phyloP scores from a whole-genome alignment of 306 rosid genomes.

The Fragaria vesca region DNA sequence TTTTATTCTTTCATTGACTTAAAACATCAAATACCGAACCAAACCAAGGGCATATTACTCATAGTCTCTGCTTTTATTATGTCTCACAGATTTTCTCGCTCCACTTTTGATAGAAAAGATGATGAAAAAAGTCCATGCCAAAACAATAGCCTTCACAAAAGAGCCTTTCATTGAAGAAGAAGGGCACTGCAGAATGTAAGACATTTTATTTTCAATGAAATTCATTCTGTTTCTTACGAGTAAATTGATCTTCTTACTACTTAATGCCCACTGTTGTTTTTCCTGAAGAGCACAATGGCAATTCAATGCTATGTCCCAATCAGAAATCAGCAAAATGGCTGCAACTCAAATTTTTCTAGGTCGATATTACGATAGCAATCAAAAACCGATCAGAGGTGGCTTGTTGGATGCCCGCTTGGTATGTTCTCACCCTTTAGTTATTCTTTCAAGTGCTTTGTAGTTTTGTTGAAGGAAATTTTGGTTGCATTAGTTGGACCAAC shows the following conservation, averaged over 20 bases:
- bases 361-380: constrained; percentile 45
- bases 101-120: constrained; percentile 3
- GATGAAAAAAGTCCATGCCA: constrained; percentile 44
- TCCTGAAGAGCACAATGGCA: constrained; percentile 57
- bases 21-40: background rate
- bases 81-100: background rate
- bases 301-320: constrained; percentile 55
- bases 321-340: constrained; percentile 63
- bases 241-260: background rate
- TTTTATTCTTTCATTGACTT: background rate
- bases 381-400: constrained; percentile 49
- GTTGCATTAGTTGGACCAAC: background rate
- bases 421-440: constrained; percentile 11
- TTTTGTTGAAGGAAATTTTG: background rate
- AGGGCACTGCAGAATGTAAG: constrained; percentile 68
- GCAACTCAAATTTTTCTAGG: constrained; percentile 66
- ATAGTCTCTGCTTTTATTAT: background rate
- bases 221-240: background rate
- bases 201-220: background rate
- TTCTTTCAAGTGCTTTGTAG: background rate
- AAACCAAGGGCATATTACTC: background rate
- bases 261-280: background rate
- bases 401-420: constrained; percentile 88
- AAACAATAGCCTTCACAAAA: constrained; percentile 60
- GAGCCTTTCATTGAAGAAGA: constrained; percentile 72